A percentile compares a stretch with the other conserved stretches of the same genome.
phyloP scores from a whole-genome alignment of 495 filamentous ascomycete species.

The Annulohypoxylon moriforme region DNA sequence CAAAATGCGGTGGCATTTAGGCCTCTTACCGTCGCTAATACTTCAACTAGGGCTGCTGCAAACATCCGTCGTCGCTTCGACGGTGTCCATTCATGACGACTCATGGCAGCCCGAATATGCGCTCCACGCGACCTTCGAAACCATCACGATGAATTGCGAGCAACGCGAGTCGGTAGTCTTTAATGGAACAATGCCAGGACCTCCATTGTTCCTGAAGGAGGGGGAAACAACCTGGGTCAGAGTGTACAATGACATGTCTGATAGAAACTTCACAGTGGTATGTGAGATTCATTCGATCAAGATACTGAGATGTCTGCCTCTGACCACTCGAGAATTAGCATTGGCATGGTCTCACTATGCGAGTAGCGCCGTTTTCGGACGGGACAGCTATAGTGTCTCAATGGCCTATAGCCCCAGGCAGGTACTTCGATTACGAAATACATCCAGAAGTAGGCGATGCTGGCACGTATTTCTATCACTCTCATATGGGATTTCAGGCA shows the following conservation, averaged over 20 bases:
- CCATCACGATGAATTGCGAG: conserved; percentile 58
- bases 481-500: conserved; percentile 68
- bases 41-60: conserved; percentile 36
- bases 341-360: conserved; percentile 69
- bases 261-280: conserved; percentile 67
- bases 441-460: conserved; percentile 59
- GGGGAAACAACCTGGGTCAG: conserved; percentile 66
- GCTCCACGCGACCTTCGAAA: conserved; percentile 56
- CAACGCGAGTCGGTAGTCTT: conserved; percentile 58
- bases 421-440: conserved; percentile 73
- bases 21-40: conserved; percentile 36
- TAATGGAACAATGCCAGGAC: conserved; percentile 67
- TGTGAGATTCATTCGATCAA: conserved; percentile 18
- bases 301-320: background rate
- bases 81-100: conserved; percentile 36
- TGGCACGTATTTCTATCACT: conserved; percentile 71
- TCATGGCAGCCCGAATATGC: conserved; percentile 60
- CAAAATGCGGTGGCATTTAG: conserved; percentile 43
- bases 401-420: conserved; percentile 68
- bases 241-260: conserved; percentile 68
- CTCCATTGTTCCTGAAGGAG: conserved; percentile 59
- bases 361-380: conserved; percentile 66
- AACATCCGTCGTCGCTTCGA: conserved; percentile 36
- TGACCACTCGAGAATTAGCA: conserved; percentile 56
- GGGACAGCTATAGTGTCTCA: conserved; percentile 64